Percentiles rank a stretch among this genome's conserved stretches.
Evolutionary conservation across 495 filamentous ascomycete species (phyloP).

Genomic region (Daldinia childiae): DNA sequence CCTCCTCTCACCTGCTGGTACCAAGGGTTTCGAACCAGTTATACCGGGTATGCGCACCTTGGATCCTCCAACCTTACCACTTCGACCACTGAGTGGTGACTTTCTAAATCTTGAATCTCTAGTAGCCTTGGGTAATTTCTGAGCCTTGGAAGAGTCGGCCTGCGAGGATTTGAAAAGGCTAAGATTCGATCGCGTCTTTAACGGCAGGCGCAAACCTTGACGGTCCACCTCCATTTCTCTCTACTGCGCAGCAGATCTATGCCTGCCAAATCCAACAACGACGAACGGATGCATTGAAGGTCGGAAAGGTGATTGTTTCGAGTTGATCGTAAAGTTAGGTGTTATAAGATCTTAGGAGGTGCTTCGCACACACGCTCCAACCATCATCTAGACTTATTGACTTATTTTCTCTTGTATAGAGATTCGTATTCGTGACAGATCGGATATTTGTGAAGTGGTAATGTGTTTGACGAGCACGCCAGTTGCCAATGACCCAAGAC

Average conservation of each 20-base stretch:
- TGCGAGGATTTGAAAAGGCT: constrained; percentile 36
- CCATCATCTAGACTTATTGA: constrained; percentile 6
- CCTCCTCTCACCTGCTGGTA: constrained; percentile 56
- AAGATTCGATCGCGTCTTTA: constrained; percentile 39
- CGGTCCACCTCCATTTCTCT: constrained; percentile 45
- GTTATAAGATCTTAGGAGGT: constrained; percentile 12
- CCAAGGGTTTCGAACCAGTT: constrained; percentile 49
- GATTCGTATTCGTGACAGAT: constrained; percentile 30
- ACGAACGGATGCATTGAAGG: constrained; percentile 45
- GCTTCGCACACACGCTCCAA: constrained; percentile 23
- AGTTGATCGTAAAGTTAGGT: not conserved
- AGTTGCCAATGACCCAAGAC: constrained; percentile 23
- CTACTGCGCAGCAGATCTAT: constrained; percentile 46
- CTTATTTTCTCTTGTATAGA: constrained; percentile 3
- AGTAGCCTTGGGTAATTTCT: constrained; percentile 28
- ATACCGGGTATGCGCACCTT: constrained; percentile 45
- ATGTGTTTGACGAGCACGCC: constrained; percentile 3
- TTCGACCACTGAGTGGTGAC: constrained; percentile 29
- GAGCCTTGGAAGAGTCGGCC: constrained; percentile 27
- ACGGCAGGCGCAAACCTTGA: constrained; percentile 33
- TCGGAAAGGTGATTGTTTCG: constrained; percentile 4
- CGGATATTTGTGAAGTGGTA: constrained; percentile 12
- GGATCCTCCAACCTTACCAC: constrained; percentile 35
- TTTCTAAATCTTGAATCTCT: constrained; percentile 37
- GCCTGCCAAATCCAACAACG: constrained; percentile 36